Conservation (phyloP, 345 rosid species). For the Ceriops tagal region DNA sequence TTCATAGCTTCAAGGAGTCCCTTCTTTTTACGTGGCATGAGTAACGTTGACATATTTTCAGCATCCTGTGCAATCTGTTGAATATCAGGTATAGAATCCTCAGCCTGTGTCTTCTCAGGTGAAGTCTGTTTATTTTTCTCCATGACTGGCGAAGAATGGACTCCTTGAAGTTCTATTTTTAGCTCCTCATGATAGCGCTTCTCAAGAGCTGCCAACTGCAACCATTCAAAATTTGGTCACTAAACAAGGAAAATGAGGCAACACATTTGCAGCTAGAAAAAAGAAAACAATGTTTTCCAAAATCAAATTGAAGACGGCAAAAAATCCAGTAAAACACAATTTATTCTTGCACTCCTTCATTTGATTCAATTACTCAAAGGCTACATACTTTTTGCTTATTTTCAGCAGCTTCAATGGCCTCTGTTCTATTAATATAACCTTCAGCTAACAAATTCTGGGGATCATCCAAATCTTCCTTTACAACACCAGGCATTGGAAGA, state of each 20-base stretch:
- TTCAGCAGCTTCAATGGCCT: constrained; percentile 73
- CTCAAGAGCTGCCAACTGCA: constrained; percentile 67
- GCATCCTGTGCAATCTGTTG: constrained; percentile 42
- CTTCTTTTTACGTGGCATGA: constrained; percentile 68
- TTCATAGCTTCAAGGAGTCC: constrained; percentile 57
- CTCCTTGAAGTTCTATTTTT: constrained; percentile 55
- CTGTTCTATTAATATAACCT: constrained; percentile 62
- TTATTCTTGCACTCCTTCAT: not conserved
- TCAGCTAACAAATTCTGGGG: constrained; percentile 70
- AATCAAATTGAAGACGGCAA: not conserved
- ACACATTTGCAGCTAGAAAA: not conserved
- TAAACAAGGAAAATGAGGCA: not conserved
- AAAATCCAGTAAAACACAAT: not conserved
- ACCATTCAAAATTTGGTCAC: constrained; percentile 13
- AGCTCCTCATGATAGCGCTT: constrained; percentile 85
- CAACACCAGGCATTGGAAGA: constrained; percentile 80
- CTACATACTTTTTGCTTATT: constrained; percentile 52
- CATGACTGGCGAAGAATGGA: constrained; percentile 16
- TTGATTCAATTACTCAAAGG: not conserved
- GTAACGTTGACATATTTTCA: constrained; percentile 28
- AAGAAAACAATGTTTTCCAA: not conserved
- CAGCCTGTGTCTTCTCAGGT: constrained; percentile 25
- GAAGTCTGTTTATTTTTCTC: constrained; percentile 25
- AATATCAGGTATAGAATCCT: constrained; percentile 36
- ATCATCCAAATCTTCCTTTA: constrained; percentile 66